Evolutionary conservation across 139 green algal species (phyloP).

Genomic region (Chlamydomonas incerta): DNA sequence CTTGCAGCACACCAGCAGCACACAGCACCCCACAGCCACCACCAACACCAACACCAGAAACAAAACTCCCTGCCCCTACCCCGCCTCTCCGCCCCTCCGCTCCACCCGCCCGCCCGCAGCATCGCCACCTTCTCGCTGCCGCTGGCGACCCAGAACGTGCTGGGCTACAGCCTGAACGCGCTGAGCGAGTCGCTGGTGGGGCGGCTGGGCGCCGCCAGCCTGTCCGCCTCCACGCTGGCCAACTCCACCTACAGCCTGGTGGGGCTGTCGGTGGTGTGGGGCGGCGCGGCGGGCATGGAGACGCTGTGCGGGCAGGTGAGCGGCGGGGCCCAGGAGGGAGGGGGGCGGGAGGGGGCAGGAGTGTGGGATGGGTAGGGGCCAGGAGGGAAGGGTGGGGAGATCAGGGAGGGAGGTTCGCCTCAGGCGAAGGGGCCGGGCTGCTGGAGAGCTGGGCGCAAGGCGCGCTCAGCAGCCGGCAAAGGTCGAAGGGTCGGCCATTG

Average conservation of each 20-base stretch:
- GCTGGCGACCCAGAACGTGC: constrained; percentile 28
- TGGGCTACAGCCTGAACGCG: constrained; percentile 32
- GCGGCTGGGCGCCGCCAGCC: constrained; percentile 14
- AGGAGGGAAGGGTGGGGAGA: neutral
- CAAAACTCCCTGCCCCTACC: too few relatives aligned
- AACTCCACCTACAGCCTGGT: constrained; percentile 34
- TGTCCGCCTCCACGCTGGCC: constrained; percentile 41
- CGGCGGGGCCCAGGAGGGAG: neutral
- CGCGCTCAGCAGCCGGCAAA: too few relatives aligned
- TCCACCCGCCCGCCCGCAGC: neutral
- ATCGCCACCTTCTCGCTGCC: constrained; percentile 22
- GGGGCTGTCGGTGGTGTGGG: constrained; percentile 46
- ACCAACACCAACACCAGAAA: neutral
- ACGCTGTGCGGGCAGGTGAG: constrained; percentile 41
- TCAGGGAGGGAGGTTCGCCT: neutral
- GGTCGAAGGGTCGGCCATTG: too few relatives aligned
- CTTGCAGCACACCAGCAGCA: too few relatives aligned
- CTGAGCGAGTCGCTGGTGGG: constrained; percentile 19
- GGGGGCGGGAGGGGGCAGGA: too few relatives aligned
- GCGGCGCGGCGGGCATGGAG: constrained; percentile 47
- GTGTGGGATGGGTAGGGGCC: neutral
- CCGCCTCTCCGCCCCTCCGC: neutral
- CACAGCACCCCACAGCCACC: too few relatives aligned
- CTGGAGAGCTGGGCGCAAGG: too few relatives aligned
- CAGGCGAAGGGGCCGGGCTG: too few relatives aligned